These are phyloP conservation scores for Bruguiera parviflora DNA, from an alignment of 345 rosid species.

Conservation along the genomic window DNA sequence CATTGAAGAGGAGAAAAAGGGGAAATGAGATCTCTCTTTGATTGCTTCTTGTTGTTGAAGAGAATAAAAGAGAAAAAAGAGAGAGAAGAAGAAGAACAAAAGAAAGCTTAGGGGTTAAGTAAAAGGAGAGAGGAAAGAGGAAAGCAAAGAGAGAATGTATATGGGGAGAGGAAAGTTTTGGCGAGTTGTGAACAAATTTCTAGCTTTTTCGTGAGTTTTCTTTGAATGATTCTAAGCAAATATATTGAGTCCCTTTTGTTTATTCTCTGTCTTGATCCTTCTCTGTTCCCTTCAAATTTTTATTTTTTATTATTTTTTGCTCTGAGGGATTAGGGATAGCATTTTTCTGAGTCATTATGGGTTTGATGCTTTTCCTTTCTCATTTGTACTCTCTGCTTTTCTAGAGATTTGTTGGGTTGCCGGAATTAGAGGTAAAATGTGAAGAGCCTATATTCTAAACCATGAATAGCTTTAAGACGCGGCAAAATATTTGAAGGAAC, in stretches of 20 bases:
- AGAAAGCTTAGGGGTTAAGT: constrained; percentile 48
- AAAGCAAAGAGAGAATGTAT: not conserved
- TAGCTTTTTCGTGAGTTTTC: constrained; percentile 14
- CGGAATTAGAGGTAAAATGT: not conserved
- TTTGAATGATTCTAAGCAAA: constrained; percentile 12
- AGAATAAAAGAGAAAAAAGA: constrained; percentile 21
- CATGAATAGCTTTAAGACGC: too few relatives aligned
- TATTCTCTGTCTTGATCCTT: constrained; percentile 1
- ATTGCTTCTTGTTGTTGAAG: constrained; percentile 20
- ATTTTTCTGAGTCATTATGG: constrained; percentile 23
- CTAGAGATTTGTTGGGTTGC: not conserved
- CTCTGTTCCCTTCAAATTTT: not conserved
- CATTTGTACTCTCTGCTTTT: constrained; percentile 1
- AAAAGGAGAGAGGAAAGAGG: constrained; percentile 11
- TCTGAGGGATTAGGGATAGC: not conserved
- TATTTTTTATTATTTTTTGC: not conserved
- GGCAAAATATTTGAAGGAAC: too few relatives aligned
- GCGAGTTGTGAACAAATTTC: constrained; percentile 27
- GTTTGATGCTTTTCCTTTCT: not conserved
- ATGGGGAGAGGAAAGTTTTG: constrained; percentile 10
- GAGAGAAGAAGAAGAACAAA: constrained; percentile 15
- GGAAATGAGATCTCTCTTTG: constrained; percentile 6
- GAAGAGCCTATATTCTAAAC: not conserved
- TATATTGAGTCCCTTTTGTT: constrained; percentile 2
- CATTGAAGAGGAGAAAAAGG: constrained; percentile 44